Percentiles rank a stretch among this genome's conserved stretches.
These are phyloP conservation scores for Parachaetomium inaequale DNA, from an alignment of 495 filamentous ascomycete species.

Conservation along the genomic window DNA sequence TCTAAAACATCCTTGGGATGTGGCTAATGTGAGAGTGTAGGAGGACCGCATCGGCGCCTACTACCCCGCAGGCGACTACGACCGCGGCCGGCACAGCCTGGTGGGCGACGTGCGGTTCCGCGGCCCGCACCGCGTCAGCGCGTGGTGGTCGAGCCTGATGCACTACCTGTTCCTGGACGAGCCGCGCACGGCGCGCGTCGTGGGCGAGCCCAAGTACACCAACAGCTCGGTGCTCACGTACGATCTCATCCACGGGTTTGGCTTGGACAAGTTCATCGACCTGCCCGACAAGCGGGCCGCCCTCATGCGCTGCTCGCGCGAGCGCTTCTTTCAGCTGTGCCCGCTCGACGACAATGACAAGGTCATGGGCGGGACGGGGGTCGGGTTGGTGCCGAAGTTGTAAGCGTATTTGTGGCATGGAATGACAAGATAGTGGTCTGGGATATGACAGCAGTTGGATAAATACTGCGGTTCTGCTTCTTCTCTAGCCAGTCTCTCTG, in stretches of 20 bases:
- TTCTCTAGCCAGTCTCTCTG: not conserved
- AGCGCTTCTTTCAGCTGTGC: constrained; percentile 66
- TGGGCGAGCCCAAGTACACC: constrained; percentile 63
- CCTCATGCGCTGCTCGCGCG: constrained; percentile 56
- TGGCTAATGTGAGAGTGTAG: too few relatives aligned
- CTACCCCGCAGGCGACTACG: constrained; percentile 59
- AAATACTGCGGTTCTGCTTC: not conserved
- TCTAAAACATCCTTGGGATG: too few relatives aligned
- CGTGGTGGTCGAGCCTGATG: constrained; percentile 66
- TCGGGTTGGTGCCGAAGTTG: constrained; percentile 47
- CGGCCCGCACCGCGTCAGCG: constrained; percentile 61
- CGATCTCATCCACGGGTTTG: constrained; percentile 63
- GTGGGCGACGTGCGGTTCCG: constrained; percentile 61
- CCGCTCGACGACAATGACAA: constrained; percentile 53
- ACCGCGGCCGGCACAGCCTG: constrained; percentile 65
- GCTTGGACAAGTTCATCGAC: constrained; percentile 62
- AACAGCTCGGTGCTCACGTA: constrained; percentile 60
- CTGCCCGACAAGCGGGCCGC: constrained; percentile 63
- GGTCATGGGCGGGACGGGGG: constrained; percentile 43
- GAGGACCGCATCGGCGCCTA: constrained; percentile 65
- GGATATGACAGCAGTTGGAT: not conserved
- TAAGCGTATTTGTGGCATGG: constrained; percentile 15
- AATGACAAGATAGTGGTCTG: not conserved
- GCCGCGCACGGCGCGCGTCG: constrained; percentile 57
- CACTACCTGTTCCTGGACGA: constrained; percentile 71